phyloP scores from a whole-genome alignment of 306 rosid species.

The Castanea mollissima region DNA sequence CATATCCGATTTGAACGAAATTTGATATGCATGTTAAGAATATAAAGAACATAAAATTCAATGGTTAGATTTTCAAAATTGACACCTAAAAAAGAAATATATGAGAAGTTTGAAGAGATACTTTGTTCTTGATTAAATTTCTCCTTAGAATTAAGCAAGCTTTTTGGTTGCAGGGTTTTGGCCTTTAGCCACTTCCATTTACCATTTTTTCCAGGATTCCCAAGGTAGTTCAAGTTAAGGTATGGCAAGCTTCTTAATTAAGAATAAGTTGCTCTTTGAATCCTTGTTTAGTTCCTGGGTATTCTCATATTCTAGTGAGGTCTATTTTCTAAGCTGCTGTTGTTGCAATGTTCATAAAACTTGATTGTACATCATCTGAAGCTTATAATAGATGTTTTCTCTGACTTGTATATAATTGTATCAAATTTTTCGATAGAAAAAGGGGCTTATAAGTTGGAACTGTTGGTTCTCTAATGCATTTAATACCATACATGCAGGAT shows the following conservation, averaged over 20 bases:
- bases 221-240: slow-evolving; percentile 96
- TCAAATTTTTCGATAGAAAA: neutral
- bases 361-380: neutral
- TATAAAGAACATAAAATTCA: too few relatives aligned
- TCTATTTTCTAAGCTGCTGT: too few relatives aligned
- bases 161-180: slow-evolving; percentile 63
- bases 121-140: neutral
- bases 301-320: too few relatives aligned
- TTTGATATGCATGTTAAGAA: too few relatives aligned
- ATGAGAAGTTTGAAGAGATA: too few relatives aligned
- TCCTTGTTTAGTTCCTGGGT: neutral
- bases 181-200: slow-evolving; percentile 86
- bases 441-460: neutral
- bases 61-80: too few relatives aligned
- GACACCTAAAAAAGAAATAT: too few relatives aligned
- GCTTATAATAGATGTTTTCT: slow-evolving; percentile 5
- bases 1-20: too few relatives aligned
- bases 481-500: slow-evolving; percentile 55
- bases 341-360: too few relatives aligned
- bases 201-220: slow-evolving; percentile 95
- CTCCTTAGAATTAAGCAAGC: neutral
- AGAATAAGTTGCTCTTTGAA: neutral
- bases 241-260: slow-evolving; percentile 28
- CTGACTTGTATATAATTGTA: slow-evolving; percentile 10
- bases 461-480: slow-evolving; percentile 8